A percentile compares a stretch with the other conserved stretches of the same genome.
phyloP scores from a whole-genome alignment of 106 monocot genomes.

The Cymbidium sinense region DNA sequence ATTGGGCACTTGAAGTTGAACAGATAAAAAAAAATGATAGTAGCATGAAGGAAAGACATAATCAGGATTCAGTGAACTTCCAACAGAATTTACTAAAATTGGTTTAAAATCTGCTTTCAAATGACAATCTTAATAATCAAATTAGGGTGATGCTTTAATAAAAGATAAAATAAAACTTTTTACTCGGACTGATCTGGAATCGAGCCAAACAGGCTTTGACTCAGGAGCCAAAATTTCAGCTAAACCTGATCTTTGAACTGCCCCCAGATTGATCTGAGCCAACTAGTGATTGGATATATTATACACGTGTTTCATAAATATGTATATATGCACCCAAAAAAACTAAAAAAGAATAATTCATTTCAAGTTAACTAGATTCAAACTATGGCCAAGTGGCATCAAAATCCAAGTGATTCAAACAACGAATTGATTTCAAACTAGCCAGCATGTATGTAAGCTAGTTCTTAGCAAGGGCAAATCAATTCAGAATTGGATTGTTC shows the following conservation, averaged over 20 bases:
- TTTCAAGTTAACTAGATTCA: too few relatives aligned
- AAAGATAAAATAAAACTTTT: background rate
- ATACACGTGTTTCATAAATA: too few relatives aligned
- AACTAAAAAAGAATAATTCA: too few relatives aligned
- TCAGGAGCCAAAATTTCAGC: background rate
- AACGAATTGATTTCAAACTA: too few relatives aligned
- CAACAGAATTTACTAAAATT: background rate
- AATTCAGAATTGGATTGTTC: too few relatives aligned
- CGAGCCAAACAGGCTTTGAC: background rate
- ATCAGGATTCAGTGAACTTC: background rate
- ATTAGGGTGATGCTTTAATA: background rate
- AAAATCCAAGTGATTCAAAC: too few relatives aligned
- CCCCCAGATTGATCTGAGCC: background rate
- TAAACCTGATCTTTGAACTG: background rate
- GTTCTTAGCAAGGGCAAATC: too few relatives aligned
- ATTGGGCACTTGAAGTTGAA: background rate
- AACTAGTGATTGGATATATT: too few relatives aligned
- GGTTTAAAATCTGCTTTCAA: too few relatives aligned
- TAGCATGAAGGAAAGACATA: background rate
- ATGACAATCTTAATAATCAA: background rate
- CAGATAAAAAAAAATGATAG: background rate
- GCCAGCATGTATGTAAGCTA: too few relatives aligned
- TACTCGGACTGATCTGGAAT: background rate
- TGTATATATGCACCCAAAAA: too few relatives aligned
- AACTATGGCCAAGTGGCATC: too few relatives aligned